Evolutionary conservation across 169 alveolate species (phyloP), one percentile per base, ranked within the genome.

Genomic region (Plasmodium inui): DNA sequence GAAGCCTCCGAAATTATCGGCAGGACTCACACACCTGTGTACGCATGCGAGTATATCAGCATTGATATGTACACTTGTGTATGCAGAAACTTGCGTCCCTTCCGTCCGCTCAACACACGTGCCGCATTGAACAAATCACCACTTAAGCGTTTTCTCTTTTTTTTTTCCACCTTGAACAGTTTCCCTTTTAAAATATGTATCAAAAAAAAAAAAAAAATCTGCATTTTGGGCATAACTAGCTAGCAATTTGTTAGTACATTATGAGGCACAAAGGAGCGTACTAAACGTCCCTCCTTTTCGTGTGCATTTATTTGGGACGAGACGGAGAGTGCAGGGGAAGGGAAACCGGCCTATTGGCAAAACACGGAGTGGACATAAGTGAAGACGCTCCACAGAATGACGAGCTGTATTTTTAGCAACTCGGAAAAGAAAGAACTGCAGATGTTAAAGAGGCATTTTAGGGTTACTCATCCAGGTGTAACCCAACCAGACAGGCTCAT

Each of bases 381-480:
- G 74, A 19, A 61, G 32, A 61, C 26, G 26, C 74, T 0, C 14
- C 2, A 6, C 39, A n/a, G 46, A 46, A 83, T 83, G 92, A n/a
- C 92, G 41, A 82, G 28, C 37, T 83, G 92, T 3, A 14, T 83
- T 67, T 83, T 83, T 46, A 70, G 72, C 50, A 83, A 83, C 8
- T 19, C 6, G 2, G 53, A 83, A 83, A 83, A 67, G 44, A 83
- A 67, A 9, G 50, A 83, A 39, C 3, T 61, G 71, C 22, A 4
- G 14, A 39, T 37, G 41, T 17, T 67, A 50, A 61, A 26, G 39
- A 67, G 28, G 12, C 55, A 12, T 30, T 61, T 83, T 57, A 30
- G 72, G 46, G 19, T 50, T 5, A 67, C 26, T 6, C 44, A 67
- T 2, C 26, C 37, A 14, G 78, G 72, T 34, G 28, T 67, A 30